These are phyloP conservation scores for Gloeophyllum trabeum DNA, from an alignment of 768 basidiomycete genomes.

Conservation along the genomic window DNA sequence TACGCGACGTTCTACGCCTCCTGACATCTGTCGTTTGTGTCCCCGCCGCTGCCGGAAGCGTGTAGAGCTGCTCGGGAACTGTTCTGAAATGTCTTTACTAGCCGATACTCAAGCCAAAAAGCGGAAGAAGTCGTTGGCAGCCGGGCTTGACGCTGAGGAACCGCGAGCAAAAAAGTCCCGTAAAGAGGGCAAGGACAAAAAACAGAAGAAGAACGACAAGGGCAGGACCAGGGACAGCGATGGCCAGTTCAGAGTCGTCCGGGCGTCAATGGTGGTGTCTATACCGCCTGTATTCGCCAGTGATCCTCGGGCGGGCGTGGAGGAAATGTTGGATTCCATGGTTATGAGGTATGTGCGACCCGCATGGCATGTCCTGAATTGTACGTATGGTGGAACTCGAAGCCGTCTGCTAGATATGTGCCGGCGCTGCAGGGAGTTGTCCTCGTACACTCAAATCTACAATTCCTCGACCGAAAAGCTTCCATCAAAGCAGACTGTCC, in stretches of 20 bases:
- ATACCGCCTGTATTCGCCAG: slow-evolving; percentile 75
- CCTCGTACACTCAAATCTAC: slow-evolving; percentile 72
- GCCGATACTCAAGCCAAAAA: no score
- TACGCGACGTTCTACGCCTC: no score
- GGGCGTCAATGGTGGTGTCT: slow-evolving; percentile 58
- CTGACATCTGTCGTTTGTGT: no score
- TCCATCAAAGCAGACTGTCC: slow-evolving; percentile 76
- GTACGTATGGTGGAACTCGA: slow-evolving; percentile 1
- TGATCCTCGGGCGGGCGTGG: slow-evolving; percentile 62
- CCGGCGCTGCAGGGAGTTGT: slow-evolving; percentile 82
- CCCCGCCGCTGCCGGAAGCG: no score
- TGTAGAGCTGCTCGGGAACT: no score
- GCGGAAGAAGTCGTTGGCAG: no score
- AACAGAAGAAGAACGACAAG: slow-evolving; percentile 13
- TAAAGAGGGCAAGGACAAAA: slow-evolving; percentile 20
- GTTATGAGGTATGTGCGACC: slow-evolving; percentile 67
- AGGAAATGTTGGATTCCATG: slow-evolving; percentile 91
- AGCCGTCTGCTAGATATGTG: slow-evolving; percentile 53
- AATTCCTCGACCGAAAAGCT: slow-evolving; percentile 53
- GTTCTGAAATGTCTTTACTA: no score
- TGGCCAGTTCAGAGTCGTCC: slow-evolving; percentile 49
- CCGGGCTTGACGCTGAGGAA: no score
- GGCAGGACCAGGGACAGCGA: slow-evolving; percentile 11
- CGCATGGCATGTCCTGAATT: neutral
- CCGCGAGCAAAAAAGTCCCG: no score